phyloP scores from a whole-genome alignment of 805 yeast species.

The Wickerhamiella nectarea region DNA sequence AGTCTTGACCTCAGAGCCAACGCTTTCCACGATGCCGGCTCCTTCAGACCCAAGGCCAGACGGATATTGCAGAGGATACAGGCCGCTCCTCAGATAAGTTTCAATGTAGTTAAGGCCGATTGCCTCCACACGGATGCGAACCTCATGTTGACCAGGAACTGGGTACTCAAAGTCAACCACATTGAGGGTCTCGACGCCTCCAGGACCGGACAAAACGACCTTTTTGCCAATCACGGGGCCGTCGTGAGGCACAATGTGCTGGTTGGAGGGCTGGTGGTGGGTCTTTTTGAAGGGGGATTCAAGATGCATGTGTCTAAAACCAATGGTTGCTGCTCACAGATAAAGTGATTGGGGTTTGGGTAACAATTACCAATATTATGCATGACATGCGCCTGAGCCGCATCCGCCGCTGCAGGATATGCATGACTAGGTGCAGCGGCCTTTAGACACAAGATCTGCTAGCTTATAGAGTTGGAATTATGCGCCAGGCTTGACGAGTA shows the following conservation, averaged over 20 bases:
- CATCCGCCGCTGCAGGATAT: no score
- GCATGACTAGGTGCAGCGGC: no score
- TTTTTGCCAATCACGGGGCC: conserved; percentile 11
- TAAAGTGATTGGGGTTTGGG: no score
- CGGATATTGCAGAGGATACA: conserved; percentile 52
- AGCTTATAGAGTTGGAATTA: no score
- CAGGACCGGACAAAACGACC: neutral
- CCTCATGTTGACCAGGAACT: conserved; percentile 35
- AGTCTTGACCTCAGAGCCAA: conserved; percentile 36
- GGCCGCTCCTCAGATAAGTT: conserved; percentile 65
- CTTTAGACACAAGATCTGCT: no score
- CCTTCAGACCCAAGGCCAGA: conserved; percentile 46
- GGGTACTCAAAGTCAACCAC: conserved; percentile 4
- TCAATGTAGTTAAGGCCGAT: conserved; percentile 80
- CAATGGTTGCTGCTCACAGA: no score
- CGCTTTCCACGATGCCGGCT: conserved; percentile 37
- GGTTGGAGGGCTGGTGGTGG: neutral
- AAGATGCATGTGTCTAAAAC: no score
- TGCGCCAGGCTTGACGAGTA: no score
- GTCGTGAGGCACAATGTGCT: neutral
- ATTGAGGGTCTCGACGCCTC: conserved; percentile 6
- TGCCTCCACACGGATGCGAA: conserved; percentile 58
- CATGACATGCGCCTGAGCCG: no score
- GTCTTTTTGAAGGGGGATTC: neutral
- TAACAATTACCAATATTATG: no score